Percentiles rank a stretch among this genome's conserved stretches.
These are phyloP conservation scores for Pseudohyphozyma bogoriensis DNA, from an alignment of 768 basidiomycete genomes.

Conservation along the genomic window DNA sequence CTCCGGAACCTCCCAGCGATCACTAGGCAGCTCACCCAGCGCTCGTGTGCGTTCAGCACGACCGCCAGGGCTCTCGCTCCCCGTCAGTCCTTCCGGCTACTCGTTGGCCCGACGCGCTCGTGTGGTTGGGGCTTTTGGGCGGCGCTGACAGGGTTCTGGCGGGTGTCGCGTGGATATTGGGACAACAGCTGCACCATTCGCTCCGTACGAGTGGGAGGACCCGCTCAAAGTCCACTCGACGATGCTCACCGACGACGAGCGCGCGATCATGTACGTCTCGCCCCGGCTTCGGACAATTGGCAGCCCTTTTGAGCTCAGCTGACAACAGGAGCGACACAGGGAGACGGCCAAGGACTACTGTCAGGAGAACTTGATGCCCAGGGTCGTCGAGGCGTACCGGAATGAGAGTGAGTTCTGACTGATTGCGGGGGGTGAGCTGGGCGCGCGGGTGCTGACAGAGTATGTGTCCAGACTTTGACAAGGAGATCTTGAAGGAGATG, in stretches of 20 bases:
- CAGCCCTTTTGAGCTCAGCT: neutral
- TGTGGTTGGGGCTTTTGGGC: neutral
- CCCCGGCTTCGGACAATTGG: neutral
- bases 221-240: conserved; percentile 67
- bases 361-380: conserved; percentile 73
- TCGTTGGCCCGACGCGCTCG: too few relatives aligned
- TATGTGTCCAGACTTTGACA: conserved; percentile 55
- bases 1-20: too few relatives aligned
- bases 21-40: too few relatives aligned
- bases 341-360: conserved; percentile 34
- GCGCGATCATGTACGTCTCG: conserved; percentile 59
- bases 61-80: too few relatives aligned
- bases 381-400: conserved; percentile 77
- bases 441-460: neutral
- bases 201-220: conserved; percentile 48
- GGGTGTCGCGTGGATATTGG: too few relatives aligned
- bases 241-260: conserved; percentile 73
- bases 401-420: conserved; percentile 63
- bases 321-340: conserved; percentile 13
- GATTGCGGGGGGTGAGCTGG: neutral
- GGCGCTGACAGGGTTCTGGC: neutral
- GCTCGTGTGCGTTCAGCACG: too few relatives aligned
- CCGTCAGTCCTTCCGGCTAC: too few relatives aligned
- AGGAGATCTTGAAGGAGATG: conserved; percentile 73
- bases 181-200: conserved; percentile 27